Evolutionary conservation across 2,329 filamentous ascomycete genomes (phyloP).

Genomic region (Colletotrichum echinochloae): DNA sequence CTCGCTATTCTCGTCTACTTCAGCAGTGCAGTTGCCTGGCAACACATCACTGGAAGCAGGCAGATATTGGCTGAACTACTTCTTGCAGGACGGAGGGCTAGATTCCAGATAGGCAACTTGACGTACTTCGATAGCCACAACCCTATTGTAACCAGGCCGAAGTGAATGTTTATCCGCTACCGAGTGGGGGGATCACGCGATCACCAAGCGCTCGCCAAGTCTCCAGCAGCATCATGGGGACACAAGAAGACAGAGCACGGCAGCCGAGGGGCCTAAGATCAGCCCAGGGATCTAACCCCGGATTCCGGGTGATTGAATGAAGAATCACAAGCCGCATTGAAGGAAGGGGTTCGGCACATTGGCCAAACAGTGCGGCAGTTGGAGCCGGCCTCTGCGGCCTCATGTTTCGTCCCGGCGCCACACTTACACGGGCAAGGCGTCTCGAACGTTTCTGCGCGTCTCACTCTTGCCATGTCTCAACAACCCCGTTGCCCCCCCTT

Average conservation of each 20-base stretch:
- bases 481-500: not conserved
- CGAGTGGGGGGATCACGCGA: not conserved
- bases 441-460: not conserved
- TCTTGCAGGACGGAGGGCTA: not conserved
- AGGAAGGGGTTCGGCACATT: not conserved
- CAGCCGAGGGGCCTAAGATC: not conserved
- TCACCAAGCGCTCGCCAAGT: not conserved
- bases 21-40: not conserved
- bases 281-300: not conserved
- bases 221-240: not conserved
- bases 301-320: not conserved
- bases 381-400: not conserved
- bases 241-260: not conserved
- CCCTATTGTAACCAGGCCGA: not conserved
- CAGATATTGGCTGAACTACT: not conserved
- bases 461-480: not conserved
- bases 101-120: not conserved
- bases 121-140: not conserved
- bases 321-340: not conserved
- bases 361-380: not conserved
- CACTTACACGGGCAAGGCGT: not conserved
- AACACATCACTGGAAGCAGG: not conserved
- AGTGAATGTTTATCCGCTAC: not conserved
- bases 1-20: not conserved
- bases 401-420: not conserved